Evolutionary conservation across 345 rosid species (phyloP).

Genomic region (Melaleuca alternifolia): DNA sequence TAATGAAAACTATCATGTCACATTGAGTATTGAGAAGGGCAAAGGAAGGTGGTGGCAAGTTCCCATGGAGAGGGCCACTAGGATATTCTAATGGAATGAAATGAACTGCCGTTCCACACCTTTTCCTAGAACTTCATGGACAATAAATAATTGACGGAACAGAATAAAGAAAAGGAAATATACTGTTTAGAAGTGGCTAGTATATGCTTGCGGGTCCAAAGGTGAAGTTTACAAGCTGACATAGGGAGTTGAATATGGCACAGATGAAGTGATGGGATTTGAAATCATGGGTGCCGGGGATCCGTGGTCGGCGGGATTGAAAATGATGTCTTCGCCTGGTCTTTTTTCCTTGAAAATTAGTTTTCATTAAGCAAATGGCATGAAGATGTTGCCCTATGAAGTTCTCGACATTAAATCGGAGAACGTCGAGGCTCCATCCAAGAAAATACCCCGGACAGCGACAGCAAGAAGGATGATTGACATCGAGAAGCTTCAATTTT

Average conservation of each 20-base stretch:
- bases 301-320: background rate
- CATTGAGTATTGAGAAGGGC: background rate
- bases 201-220: background rate
- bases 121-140: background rate
- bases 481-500: background rate
- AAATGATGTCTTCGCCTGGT: background rate
- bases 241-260: background rate
- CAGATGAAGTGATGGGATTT: background rate
- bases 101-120: background rate
- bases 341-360: background rate
- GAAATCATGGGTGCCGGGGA: background rate
- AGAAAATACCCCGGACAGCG: background rate
- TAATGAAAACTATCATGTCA: background rate
- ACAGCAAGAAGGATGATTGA: background rate
- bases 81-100: background rate
- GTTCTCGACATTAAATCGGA: background rate
- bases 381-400: background rate
- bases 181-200: background rate
- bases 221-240: background rate
- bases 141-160: background rate
- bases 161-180: background rate
- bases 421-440: background rate
- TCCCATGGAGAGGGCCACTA: background rate
- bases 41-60: background rate
- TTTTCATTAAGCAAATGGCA: background rate